Evolutionary conservation across 1,284 basidiomycete species (phyloP), one percentile per base, ranked within the genome.

Genomic region (Pseudozyma sp.): DNA sequence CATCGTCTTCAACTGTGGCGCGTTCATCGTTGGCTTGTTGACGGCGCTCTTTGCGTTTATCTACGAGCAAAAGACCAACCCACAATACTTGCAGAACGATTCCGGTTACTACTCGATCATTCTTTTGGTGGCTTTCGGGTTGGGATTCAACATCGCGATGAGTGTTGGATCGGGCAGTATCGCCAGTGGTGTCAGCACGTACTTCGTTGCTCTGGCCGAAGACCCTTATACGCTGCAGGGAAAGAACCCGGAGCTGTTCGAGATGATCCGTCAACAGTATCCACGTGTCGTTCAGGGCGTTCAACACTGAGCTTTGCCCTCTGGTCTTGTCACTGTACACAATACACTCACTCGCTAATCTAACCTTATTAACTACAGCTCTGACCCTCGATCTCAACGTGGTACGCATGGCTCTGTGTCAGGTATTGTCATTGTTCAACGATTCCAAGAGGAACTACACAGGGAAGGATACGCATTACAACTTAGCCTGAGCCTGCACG

Each of bases 1-100:
- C 78, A 93, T 82, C 45, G 81, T 85, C 54, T 86, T 84, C 79
- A 78, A 76, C 49, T 76, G 82, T 62, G 83, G 82, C 13, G 90
- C 90, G 4, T 95, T 94, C 85, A 87, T 88, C 53, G 90, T 94
- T 63, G 94, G 92, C 12, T 86, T 93, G 66, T 85, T 93, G 14
- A 92, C 89, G 62, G 91, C 90, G 1, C 86, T 95, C 16, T 94
- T 95, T 78, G 90, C 89, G 0, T 96, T 92, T 85, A 86, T 95
- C 19, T 96, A 95, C 85, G 86, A 94, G 52, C 88, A 77, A 31
- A 69, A 78, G 42, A 75, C 71, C 40, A 70, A 77, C 45, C 83
- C 83, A 21, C 52, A 57, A 49, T 83, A 84, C 52, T 62, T 85
- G 3, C 74, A 78, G 58, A 54, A 68, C 55, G 68, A 76, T 47